Base-by-base conservation (phyloP, 768 basidiomycete genomes). In the Dictyophora rubrovolvata region DNA sequence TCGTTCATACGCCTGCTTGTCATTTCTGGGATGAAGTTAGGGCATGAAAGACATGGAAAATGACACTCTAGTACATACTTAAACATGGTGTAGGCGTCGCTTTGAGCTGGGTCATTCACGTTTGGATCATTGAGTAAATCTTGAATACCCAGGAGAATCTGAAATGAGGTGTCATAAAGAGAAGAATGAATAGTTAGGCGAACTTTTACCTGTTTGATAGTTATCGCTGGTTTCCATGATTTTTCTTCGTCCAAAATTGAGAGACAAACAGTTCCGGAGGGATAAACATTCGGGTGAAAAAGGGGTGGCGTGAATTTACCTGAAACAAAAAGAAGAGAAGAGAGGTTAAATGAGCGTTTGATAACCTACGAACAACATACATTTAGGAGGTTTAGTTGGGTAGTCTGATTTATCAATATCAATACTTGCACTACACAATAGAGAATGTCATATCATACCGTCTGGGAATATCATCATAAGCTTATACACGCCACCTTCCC, bases 181-280 rank as follows among this genome's bases (percentile, higher is more conserved):
- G 55, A 23, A 14, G 21, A 48, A 12, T 53, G 28, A 34, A 59
- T 8, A 22, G 33, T 34, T 11, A 34, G 50, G 5, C 36, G 37
- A 50, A 57, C 35, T 63, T 73, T 59, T 22, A 89, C 95, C 80
- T 98, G 96, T 72, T 98, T 99, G 74, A 99, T 93, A 1, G 96
- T 98, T 65, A 99, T 97, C 7, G 93, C 90, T 22, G 96, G 93
- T 69, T 97, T 97, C 96, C 96, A 99, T 1, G 86, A 87, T 71
- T 99, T 98, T 73, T 99, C 96, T 69, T 99, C 96, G 67, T 98
- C 95, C 56, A 99, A 74, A 67, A 99, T 99, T 11, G 94, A 97
- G 28, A 99, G 77, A 71, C 95, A 98, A 50, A 98, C 94, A 18
- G 96, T 99, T 22, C 96, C 96, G 33, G 95, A 98, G 0, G 96